Evolutionary conservation across 176 grass and related monocot genomes (phyloP).

Genomic region (Miscanthus lutarioriparius): DNA sequence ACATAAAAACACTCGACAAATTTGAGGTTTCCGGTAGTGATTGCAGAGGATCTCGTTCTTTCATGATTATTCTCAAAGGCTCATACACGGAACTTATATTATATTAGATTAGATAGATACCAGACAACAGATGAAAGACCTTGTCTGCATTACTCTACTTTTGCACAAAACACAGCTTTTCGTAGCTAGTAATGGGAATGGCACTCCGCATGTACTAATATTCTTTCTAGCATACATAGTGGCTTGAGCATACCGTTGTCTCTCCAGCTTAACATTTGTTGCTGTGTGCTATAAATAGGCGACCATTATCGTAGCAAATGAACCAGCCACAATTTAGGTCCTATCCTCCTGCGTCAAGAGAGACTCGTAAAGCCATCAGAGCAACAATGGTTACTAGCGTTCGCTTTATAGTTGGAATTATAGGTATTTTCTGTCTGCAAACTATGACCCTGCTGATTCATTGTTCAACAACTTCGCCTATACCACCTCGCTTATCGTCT

Average conservation of each 20-base stretch:
- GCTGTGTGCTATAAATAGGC: conserved; percentile 34
- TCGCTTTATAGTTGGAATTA: conserved; percentile 47
- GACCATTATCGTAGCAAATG: neutral
- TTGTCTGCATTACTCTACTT: neutral
- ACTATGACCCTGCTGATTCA: neutral
- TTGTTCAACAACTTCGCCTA: conserved; percentile 13
- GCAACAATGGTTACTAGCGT: conserved; percentile 32
- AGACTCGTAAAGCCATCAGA: neutral
- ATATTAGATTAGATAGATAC: neutral
- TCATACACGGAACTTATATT: neutral
- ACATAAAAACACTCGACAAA: too few species aligned
- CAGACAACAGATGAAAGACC: neutral
- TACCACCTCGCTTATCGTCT: neutral
- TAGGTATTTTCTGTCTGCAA: conserved; percentile 42
- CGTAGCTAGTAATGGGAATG: neutral
- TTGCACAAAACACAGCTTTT: neutral
- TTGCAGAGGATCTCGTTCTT: too few species aligned
- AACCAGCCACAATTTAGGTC: neutral
- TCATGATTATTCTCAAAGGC: neutral
- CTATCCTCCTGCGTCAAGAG: neutral
- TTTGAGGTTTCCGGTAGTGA: too few species aligned
- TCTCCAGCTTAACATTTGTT: neutral
- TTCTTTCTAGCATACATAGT: conserved; percentile 22
- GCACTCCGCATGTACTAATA: neutral
- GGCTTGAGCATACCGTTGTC: neutral